phyloP scores from a whole-genome alignment of 163 green algal genomes.

The Smithsoniella earleae region DNA sequence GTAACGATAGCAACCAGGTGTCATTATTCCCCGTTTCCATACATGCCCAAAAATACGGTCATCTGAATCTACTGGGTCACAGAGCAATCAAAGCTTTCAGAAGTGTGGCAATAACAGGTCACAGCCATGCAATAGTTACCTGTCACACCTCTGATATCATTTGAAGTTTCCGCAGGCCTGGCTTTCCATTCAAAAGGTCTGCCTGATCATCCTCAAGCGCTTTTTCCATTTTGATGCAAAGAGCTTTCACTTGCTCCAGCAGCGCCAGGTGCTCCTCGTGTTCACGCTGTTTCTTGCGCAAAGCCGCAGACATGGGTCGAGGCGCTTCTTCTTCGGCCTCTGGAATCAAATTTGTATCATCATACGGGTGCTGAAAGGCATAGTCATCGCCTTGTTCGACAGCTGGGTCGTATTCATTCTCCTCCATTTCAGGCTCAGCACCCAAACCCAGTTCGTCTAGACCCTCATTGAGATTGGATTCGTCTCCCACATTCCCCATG shows the following conservation, averaged over 20 bases:
- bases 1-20: too few species aligned
- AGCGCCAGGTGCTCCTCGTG: slow-evolving; percentile 19
- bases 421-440: background rate
- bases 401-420: background rate
- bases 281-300: slow-evolving; percentile 8
- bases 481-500: background rate
- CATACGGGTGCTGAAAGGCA: background rate
- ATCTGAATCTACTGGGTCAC: too few species aligned
- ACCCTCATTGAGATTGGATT: background rate
- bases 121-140: too few species aligned
- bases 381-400: background rate
- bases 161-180: slow-evolving; percentile 1
- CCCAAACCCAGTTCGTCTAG: background rate
- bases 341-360: background rate
- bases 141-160: slow-evolving; percentile 25
- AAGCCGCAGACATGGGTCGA: background rate
- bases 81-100: too few species aligned
- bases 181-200: background rate
- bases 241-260: slow-evolving; percentile 24
- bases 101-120: too few species aligned
- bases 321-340: slow-evolving; percentile 15
- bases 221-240: slow-evolving; percentile 28
- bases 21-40: too few species aligned
- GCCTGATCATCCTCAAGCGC: background rate
- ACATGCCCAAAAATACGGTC: too few species aligned